Base-by-base conservation (phyloP, 352 stramenopile genomes). In the Phytophthora palmivora region DNA sequence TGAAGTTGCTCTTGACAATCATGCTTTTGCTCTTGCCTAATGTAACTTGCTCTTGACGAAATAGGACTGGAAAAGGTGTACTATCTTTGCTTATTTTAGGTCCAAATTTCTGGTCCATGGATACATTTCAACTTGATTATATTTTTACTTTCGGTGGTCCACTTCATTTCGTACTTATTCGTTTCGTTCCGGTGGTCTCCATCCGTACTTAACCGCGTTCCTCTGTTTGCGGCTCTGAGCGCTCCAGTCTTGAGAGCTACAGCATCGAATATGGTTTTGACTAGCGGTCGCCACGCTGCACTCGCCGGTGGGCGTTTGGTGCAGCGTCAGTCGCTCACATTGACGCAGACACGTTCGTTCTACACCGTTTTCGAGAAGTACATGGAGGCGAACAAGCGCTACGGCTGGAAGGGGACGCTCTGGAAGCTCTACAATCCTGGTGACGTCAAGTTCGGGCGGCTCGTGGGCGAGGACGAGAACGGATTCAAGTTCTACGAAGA, bases 351-450 rank as follows among this genome's bases (percentile, higher is more conserved):
- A 57, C 87, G 87, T 38, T 83, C 83, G 16, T 82, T 94, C 72
- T 92, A 82, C 64, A 88, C 82, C 11, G 62, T 96, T 10, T 79
- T 80, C 26, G 78, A 94, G 61, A 96, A 96, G 68, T 96, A 96
- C 68, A 55, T 74, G 41, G 85, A 94, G 63, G 79, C 87, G 33
- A 73, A 86, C 71, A 88, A 91, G 69, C 85, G 86, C 47, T 96
- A 82, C 71, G 87, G 87, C 45, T 87, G 72, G 67, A 90, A 94
- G 80, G 70, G 78, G 8, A 82, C 79, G 46, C 74, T 96, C 36
- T 96, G 87, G 87, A 92, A 94, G 66, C 79, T 96, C n/a, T 96
- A 93, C 71, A 93, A 93, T 69, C 80, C 84, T 2, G 84, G 84
- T 12, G 87, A 96, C 59, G 84, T 96, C 67, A 96, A 96, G 71